These are phyloP conservation scores for Lecanoromycetidae sp. DNA, from an alignment of 2,329 filamentous ascomycete species.

Conservation along the genomic window DNA sequence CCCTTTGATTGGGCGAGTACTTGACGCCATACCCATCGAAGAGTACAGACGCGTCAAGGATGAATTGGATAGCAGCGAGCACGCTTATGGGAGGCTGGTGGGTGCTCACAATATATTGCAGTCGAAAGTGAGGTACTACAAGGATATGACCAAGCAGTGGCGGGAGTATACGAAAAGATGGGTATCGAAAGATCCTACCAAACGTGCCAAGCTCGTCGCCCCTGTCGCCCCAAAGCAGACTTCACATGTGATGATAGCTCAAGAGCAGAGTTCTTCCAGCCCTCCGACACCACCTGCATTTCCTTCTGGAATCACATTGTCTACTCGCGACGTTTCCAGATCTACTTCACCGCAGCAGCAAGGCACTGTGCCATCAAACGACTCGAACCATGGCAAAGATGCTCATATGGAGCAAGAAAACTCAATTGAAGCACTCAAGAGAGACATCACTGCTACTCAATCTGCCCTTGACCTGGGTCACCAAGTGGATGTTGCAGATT, in stretches of 20 bases:
- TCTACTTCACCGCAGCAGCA: conserved; percentile 2
- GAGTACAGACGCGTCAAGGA: conserved; percentile 6
- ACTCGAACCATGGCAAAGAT: not conserved
- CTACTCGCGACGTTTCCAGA: not conserved
- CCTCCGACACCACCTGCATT: conserved; percentile 1
- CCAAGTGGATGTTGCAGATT: too few species aligned
- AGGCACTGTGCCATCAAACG: not conserved
- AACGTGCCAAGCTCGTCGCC: not conserved
- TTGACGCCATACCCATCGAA: not conserved
- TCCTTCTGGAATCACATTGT: not conserved
- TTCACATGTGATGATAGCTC: not conserved
- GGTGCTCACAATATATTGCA: not conserved
- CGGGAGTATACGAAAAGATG: conserved; percentile 2
- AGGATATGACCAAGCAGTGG: conserved; percentile 5
- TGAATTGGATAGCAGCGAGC: not conserved
- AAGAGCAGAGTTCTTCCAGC: not conserved
- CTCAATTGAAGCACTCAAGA: not conserved
- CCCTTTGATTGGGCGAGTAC: not conserved
- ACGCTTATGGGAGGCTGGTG: conserved; percentile 7
- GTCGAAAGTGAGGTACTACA: conserved; percentile 1
- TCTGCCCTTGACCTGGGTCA: too few species aligned
- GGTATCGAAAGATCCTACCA: conserved; percentile 2
- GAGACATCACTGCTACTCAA: not conserved
- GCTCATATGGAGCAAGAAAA: not conserved
- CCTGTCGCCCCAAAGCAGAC: not conserved